Conservation (phyloP, 139 green algal genomes). For the Mesotaenium endlicherianum region DNA sequence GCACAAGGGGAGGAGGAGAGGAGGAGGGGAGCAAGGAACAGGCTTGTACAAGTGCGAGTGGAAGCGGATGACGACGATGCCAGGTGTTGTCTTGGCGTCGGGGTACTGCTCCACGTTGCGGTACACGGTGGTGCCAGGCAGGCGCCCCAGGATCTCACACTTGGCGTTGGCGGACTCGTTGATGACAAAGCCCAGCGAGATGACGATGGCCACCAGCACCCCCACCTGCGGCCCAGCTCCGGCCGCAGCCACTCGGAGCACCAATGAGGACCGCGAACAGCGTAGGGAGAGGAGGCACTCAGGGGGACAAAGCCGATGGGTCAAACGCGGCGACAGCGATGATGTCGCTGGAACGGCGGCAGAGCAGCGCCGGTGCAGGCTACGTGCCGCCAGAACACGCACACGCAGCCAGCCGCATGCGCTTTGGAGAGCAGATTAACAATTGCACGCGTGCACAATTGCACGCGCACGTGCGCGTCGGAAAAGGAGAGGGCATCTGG, state of each 20-base stretch:
- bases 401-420: background rate
- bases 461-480: background rate
- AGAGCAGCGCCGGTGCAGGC: too few relatives aligned
- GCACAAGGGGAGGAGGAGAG: constrained; percentile 12
- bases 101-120: constrained; percentile 78
- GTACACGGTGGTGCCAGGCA: constrained; percentile 66
- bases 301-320: too few relatives aligned
- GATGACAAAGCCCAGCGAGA: constrained; percentile 51
- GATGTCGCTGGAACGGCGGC: too few relatives aligned
- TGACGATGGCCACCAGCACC: constrained; percentile 69
- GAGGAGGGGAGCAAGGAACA: background rate
- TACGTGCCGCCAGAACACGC: background rate
- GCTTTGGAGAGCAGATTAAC: background rate
- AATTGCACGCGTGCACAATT: background rate
- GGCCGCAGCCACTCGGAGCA: constrained; percentile 60
- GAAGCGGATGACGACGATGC: constrained; percentile 67
- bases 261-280: background rate
- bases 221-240: constrained; percentile 65
- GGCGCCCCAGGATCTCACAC: constrained; percentile 70
- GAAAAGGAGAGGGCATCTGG: too few relatives aligned
- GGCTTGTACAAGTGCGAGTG: constrained; percentile 67
- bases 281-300: background rate
- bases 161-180: constrained; percentile 73
- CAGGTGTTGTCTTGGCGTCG: constrained; percentile 57
- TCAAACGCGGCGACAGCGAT: constrained; percentile 31